Evolutionary conservation across 768 basidiomycete genomes (phyloP).

Genomic region (Sporobolomyces pararoseus): DNA sequence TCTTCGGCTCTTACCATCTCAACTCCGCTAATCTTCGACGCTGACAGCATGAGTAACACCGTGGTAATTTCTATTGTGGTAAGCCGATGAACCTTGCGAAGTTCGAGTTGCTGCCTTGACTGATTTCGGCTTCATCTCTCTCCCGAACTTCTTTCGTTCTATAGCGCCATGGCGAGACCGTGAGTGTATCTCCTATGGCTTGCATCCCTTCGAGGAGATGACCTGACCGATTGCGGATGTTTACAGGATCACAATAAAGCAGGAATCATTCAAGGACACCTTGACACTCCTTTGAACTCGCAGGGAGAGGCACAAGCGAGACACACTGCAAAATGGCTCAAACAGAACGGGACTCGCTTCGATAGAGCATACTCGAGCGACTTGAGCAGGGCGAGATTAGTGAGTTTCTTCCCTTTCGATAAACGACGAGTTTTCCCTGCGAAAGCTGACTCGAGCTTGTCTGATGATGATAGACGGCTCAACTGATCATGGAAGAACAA

Average conservation of each 20-base stretch:
- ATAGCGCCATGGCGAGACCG: conserved; percentile 36
- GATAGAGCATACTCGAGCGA: conserved; percentile 32
- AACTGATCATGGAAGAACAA: conserved; percentile 17
- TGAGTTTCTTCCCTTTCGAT: neutral
- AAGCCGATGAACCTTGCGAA: too few species aligned
- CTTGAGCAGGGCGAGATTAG: conserved; percentile 23
- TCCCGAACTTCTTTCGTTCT: neutral
- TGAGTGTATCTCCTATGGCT: neutral
- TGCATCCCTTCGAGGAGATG: too few species aligned
- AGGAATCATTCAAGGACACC: conserved; percentile 48
- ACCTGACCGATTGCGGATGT: too few species aligned
- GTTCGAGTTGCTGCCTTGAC: too few species aligned
- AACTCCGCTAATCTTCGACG: too few species aligned
- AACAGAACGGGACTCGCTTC: neutral
- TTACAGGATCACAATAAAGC: conserved; percentile 27
- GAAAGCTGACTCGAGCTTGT: neutral
- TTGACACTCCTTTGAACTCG: conserved; percentile 47
- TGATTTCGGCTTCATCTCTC: too few species aligned
- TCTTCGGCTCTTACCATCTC: too few species aligned
- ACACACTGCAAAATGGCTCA: conserved; percentile 32
- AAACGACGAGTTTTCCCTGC: neutral
- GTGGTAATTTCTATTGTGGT: too few species aligned
- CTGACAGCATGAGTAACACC: too few species aligned
- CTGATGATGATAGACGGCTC: conserved; percentile 23
- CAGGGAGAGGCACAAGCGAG: conserved; percentile 46